Evolutionary conservation across 768 basidiomycete genomes (phyloP).

Genomic region (Suillus fuscotomentosus): DNA sequence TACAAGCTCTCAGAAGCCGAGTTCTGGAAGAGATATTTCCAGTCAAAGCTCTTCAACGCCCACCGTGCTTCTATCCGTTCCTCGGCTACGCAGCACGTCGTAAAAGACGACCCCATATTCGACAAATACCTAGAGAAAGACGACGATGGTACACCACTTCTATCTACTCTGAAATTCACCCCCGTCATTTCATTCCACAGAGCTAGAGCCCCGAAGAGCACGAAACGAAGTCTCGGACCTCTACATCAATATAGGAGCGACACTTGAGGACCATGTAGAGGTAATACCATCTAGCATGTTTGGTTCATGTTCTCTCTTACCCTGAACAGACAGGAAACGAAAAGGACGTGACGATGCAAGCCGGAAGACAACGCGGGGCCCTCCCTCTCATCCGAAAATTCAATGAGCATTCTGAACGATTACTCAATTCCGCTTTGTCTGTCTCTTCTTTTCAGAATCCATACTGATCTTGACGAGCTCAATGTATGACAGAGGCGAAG

Average conservation of each 20-base stretch:
- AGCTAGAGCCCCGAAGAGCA: conserved; percentile 72
- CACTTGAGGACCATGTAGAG: conserved; percentile 87
- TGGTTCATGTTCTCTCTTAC: conserved; percentile 6
- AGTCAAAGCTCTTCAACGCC: conserved; percentile 92
- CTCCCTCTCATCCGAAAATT: conserved; percentile 94
- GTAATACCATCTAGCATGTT: conserved; percentile 36
- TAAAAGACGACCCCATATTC: conserved; percentile 90
- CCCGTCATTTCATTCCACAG: conserved; percentile 34
- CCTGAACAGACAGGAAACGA: conserved; percentile 75
- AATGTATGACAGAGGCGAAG: conserved; percentile 46
- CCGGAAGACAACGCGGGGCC: conserved; percentile 84
- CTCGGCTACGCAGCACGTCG: conserved; percentile 77
- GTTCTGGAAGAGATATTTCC: conserved; percentile 98
- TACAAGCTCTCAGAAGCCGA: conserved; percentile 81
- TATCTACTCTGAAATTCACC: not conserved
- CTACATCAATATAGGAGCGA: conserved; percentile 85
- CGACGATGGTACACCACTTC: conserved; percentile 70
- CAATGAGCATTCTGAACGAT: conserved; percentile 93
- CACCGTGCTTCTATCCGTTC: conserved; percentile 92
- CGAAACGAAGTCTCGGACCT: conserved; percentile 68
- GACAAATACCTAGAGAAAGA: conserved; percentile 96
- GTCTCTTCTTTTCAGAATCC: conserved; percentile 16
- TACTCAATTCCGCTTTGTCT: conserved; percentile 79
- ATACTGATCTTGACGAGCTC: conserved; percentile 6
- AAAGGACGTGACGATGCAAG: conserved; percentile 93